phyloP scores from a whole-genome alignment of 352 stramenopile species.

The Phytopythium ostracodes region DNA sequence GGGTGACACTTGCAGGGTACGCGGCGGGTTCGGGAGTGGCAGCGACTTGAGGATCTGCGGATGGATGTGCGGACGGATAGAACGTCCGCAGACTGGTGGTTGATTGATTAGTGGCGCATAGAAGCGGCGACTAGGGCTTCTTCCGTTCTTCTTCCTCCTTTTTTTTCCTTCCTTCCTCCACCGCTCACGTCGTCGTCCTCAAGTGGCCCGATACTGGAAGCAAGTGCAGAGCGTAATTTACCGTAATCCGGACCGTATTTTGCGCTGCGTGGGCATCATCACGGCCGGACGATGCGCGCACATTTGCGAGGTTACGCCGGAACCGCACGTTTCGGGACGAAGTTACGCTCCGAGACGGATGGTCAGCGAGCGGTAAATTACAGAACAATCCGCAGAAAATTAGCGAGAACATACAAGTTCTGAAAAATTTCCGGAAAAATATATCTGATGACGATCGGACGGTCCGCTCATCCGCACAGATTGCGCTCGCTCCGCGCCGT shows the following conservation, averaged over 20 bases:
- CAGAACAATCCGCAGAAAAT: too few species aligned
- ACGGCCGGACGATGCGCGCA: not conserved
- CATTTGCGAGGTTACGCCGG: not conserved
- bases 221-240: not conserved
- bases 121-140: constrained; percentile 1
- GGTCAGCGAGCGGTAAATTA: too few species aligned
- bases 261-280: not conserved
- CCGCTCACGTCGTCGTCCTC: too few species aligned
- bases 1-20: not conserved
- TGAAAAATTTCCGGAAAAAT: too few species aligned
- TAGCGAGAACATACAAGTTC: too few species aligned
- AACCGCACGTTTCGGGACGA: not conserved
- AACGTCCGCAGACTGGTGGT: not conserved
- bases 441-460: too few species aligned
- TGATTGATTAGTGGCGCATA: not conserved
- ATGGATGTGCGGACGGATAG: too few species aligned
- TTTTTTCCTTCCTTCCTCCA: not conserved
- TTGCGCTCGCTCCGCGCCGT: too few species aligned
- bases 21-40: not conserved
- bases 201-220: not conserved
- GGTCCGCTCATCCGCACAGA: too few species aligned
- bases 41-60: not conserved
- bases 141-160: not conserved
- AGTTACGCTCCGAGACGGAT: not conserved
- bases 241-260: not conserved